Conservation (phyloP, 2,329 filamentous ascomycete genomes). For the Setomelanomma holmii region DNA sequence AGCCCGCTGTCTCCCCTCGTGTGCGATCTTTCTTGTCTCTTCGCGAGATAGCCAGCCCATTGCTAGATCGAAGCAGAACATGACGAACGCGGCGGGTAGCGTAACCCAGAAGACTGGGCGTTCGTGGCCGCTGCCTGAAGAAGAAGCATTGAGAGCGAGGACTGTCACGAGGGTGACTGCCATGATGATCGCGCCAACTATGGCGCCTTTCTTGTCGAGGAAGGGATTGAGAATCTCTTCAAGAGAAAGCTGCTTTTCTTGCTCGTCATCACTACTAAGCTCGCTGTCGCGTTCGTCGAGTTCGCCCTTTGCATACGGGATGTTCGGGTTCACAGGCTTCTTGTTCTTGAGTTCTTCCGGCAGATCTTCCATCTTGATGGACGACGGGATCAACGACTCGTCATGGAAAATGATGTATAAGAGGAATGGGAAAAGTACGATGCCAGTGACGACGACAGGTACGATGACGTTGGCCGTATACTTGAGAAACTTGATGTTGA, state of each 20-base stretch:
- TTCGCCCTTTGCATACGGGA: constrained; percentile 67
- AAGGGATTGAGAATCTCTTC: constrained; percentile 81
- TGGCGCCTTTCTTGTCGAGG: constrained; percentile 70
- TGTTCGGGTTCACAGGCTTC: constrained; percentile 74
- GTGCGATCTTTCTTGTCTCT: constrained; percentile 69
- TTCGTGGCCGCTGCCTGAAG: constrained; percentile 54
- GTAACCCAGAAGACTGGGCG: constrained; percentile 73
- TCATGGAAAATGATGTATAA: constrained; percentile 73
- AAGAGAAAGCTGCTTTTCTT: constrained; percentile 63
- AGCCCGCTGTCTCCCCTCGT: constrained; percentile 60
- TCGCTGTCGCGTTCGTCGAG: constrained; percentile 60
- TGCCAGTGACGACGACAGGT: constrained; percentile 70
- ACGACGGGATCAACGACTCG: constrained; percentile 67
- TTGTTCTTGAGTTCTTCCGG: constrained; percentile 62
- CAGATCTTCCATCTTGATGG: constrained; percentile 73
- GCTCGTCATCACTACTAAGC: constrained; percentile 56
- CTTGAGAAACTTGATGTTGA: constrained; percentile 73
- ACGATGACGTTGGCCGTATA: constrained; percentile 83
- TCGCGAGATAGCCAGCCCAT: constrained; percentile 69
- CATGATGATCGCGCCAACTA: constrained; percentile 71
- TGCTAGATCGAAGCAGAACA: constrained; percentile 71
- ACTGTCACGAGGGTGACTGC: constrained; percentile 70
- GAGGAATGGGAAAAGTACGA: constrained; percentile 73
- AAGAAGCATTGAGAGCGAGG: constrained; percentile 69
- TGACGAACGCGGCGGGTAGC: constrained; percentile 70